phyloP scores from a whole-genome alignment of 169 alveolate species.

The Plasmodium blacklocki region DNA sequence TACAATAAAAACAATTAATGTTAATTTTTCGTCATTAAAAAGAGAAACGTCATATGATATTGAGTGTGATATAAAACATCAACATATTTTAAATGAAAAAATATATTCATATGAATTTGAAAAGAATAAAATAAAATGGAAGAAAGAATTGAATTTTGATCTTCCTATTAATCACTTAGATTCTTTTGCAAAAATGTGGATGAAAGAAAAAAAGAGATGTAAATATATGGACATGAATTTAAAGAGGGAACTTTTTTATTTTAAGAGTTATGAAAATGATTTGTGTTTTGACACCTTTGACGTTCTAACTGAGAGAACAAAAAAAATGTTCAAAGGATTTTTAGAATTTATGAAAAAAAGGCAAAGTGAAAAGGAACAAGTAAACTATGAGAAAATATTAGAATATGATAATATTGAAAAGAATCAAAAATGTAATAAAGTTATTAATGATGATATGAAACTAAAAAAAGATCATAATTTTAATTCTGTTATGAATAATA shows the following conservation, averaged over 20 bases:
- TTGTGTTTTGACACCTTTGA: slow-evolving; percentile 29
- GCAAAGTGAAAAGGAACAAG: neutral
- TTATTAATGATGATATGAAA: neutral
- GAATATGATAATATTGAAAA: neutral
- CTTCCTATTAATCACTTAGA: slow-evolving; percentile 54
- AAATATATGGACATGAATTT: slow-evolving; percentile 14
- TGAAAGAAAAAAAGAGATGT: slow-evolving; percentile 63
- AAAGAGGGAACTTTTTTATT: slow-evolving; percentile 27
- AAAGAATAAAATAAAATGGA: slow-evolving; percentile 54
- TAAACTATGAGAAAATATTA: neutral
- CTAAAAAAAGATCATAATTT: neutral
- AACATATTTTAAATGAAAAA: slow-evolving; percentile 27
- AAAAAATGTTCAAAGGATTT: slow-evolving; percentile 18
- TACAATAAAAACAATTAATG: slow-evolving; percentile 51
- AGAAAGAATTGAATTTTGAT: slow-evolving; percentile 49
- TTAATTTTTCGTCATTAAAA: slow-evolving; percentile 47
- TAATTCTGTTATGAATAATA: no score
- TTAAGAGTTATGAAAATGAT: slow-evolving; percentile 37
- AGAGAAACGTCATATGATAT: slow-evolving; percentile 63
- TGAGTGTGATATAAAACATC: slow-evolving; percentile 68
- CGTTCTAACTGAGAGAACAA: slow-evolving; percentile 57
- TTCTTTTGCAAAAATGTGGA: slow-evolving; percentile 61
- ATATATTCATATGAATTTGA: slow-evolving; percentile 51
- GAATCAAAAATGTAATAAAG: neutral
- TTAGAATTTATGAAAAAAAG: slow-evolving; percentile 18